phyloP scores from a whole-genome alignment of 208 protist species.

The Leishmania mexicana region DNA sequence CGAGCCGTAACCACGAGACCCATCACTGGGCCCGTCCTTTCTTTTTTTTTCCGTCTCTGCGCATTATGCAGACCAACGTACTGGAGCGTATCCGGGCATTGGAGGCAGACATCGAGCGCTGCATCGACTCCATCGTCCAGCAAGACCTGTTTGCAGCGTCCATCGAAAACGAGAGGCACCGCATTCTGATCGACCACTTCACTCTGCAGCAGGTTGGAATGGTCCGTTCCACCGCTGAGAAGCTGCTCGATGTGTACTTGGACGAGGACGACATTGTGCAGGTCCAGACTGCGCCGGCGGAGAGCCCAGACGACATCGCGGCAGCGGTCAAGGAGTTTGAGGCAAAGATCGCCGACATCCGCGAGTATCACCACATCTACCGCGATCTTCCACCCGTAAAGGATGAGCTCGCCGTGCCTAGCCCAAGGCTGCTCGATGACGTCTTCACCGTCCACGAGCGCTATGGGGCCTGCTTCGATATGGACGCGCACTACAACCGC shows the following conservation, averaged over 20 bases:
- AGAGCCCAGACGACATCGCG: conserved; percentile 51
- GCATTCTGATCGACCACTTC: conserved; percentile 82
- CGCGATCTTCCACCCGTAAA: conserved; percentile 64
- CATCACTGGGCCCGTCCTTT: not conserved
- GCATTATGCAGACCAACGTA: conserved; percentile 57
- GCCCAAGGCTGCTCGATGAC: conserved; percentile 50
- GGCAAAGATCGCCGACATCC: conserved; percentile 73
- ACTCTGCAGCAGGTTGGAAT: conserved; percentile 54
- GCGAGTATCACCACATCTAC: conserved; percentile 83
- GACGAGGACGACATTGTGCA: conserved; percentile 87
- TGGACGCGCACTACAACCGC: conserved; percentile 72
- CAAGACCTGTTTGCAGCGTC: conserved; percentile 59
- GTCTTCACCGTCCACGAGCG: conserved; percentile 67
- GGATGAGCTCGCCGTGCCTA: conserved; percentile 49
- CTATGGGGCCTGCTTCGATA: conserved; percentile 74
- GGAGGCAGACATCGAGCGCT: conserved; percentile 83
- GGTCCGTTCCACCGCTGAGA: conserved; percentile 59
- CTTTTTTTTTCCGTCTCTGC: not conserved
- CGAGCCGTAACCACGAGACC: not conserved
- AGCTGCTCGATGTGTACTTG: conserved; percentile 84
- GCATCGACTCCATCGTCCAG: conserved; percentile 83
- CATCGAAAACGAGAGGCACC: conserved; percentile 73
- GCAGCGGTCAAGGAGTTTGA: conserved; percentile 76
- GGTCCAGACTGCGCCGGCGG: conserved; percentile 51
- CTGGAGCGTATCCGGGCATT: conserved; percentile 80